Evolutionary conservation across 345 rosid genomes (phyloP).

Genomic region (Salix exigua): DNA sequence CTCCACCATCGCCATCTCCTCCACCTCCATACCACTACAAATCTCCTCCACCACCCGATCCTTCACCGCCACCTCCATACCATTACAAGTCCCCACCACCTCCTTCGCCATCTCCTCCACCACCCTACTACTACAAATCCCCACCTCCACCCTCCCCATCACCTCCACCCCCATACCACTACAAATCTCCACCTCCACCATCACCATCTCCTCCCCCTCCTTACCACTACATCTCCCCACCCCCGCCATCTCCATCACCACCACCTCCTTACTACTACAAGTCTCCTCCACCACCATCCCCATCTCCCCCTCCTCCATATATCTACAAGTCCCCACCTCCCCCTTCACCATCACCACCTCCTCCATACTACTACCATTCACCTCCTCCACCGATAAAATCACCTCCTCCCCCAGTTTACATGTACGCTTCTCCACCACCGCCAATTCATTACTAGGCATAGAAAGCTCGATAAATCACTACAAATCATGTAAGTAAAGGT

Average conservation of each 20-base stretch:
- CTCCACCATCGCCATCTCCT: neutral
- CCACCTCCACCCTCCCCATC: slow-evolving; percentile 6
- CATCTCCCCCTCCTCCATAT: slow-evolving; percentile 11
- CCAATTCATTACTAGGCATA: slow-evolving; percentile 10
- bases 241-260: slow-evolving; percentile 14
- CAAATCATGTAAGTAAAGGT: slow-evolving; percentile 11
- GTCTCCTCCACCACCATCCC: slow-evolving; percentile 21
- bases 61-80: slow-evolving; percentile 9
- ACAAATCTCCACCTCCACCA: slow-evolving; percentile 7
- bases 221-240: slow-evolving; percentile 20
- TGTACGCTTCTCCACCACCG: slow-evolving; percentile 23
- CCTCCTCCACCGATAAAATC: slow-evolving; percentile 24
- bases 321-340: slow-evolving; percentile 16
- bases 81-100: slow-evolving; percentile 2
- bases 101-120: neutral
- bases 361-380: slow-evolving; percentile 25
- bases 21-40: slow-evolving; percentile 11
- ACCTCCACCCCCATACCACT: slow-evolving; percentile 6
- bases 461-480: neutral
- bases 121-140: slow-evolving; percentile 3
- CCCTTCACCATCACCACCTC: slow-evolving; percentile 10
- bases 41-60: neutral
- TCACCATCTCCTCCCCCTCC: slow-evolving; percentile 11
- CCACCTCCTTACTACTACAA: slow-evolving; percentile 18
- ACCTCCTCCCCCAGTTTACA: slow-evolving; percentile 22